A percentile compares a stretch with the other conserved stretches of the same genome.
Evolutionary conservation across 208 protist species (phyloP).

Genomic region (Acanthamoeba royreba): DNA sequence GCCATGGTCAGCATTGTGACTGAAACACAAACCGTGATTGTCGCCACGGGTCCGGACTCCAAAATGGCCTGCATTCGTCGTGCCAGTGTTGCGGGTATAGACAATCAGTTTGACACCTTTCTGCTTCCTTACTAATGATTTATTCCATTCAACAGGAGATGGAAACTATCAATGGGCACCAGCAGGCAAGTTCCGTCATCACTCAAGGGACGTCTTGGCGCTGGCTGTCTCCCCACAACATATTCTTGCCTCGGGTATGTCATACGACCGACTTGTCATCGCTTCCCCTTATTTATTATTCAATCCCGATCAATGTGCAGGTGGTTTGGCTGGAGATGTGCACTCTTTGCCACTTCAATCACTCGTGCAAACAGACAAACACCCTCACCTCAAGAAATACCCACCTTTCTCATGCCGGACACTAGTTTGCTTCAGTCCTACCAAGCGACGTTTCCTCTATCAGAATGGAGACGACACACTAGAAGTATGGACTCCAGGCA

Average conservation of each 20-base stretch:
- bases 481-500: not conserved
- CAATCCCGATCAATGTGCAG: not conserved
- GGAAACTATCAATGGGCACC: not conserved
- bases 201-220: not conserved
- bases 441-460: not conserved
- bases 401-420: not conserved
- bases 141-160: not conserved
- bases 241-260: not conserved
- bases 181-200: not conserved
- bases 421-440: not conserved
- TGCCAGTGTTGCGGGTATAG: not conserved
- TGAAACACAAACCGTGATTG: not conserved
- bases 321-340: not conserved
- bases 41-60: not conserved
- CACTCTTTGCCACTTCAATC: not conserved
- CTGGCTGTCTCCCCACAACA: not conserved
- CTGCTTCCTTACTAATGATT: not conserved
- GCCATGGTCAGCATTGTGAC: not conserved
- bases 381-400: not conserved
- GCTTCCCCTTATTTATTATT: not conserved
- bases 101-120: not conserved
- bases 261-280: not conserved
- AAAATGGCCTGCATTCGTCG: not conserved
- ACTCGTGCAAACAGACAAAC: not conserved
- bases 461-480: not conserved